phyloP scores from a whole-genome alignment of 345 rosid genomes.

The Euphorbia lathyris region DNA sequence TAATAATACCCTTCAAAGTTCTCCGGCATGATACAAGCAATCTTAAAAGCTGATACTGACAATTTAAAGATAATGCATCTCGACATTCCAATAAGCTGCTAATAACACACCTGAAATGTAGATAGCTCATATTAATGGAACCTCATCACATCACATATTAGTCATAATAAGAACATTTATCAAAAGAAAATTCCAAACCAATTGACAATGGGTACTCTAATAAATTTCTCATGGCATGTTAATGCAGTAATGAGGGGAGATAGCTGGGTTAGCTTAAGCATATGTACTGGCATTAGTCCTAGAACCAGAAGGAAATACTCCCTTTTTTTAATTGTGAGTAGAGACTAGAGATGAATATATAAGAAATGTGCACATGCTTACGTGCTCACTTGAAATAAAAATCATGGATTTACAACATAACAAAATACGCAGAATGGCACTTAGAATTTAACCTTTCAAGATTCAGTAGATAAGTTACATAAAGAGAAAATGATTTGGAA shows the following conservation, averaged over 20 bases:
- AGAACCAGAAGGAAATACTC: background rate
- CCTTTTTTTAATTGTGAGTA: background rate
- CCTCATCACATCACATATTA: background rate
- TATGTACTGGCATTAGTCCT: background rate
- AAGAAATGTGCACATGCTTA: background rate
- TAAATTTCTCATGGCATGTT: background rate
- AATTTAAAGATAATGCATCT: conserved; percentile 28
- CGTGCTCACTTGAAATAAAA: conserved; percentile 9
- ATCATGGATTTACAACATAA: background rate
- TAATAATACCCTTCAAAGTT: conserved; percentile 58
- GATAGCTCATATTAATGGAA: conserved; percentile 1
- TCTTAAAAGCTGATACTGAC: conserved; percentile 41
- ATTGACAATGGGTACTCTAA: background rate
- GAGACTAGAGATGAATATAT: background rate
- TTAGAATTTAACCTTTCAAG: conserved; percentile 60
- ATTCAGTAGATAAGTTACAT: conserved; percentile 53
- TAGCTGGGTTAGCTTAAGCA: background rate
- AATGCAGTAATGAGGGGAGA: background rate
- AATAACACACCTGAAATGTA: conserved; percentile 43
- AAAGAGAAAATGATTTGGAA: conserved; percentile 51
- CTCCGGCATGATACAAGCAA: conserved; percentile 67
- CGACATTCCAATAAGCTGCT: conserved; percentile 33
- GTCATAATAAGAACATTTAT: conserved; percentile 1
- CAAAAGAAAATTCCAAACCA: background rate
- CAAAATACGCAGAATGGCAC: conserved; percentile 1